Evolutionary conservation across 2,329 filamentous ascomycete genomes (phyloP).

Genomic region (Sporothrix variecibatus): DNA sequence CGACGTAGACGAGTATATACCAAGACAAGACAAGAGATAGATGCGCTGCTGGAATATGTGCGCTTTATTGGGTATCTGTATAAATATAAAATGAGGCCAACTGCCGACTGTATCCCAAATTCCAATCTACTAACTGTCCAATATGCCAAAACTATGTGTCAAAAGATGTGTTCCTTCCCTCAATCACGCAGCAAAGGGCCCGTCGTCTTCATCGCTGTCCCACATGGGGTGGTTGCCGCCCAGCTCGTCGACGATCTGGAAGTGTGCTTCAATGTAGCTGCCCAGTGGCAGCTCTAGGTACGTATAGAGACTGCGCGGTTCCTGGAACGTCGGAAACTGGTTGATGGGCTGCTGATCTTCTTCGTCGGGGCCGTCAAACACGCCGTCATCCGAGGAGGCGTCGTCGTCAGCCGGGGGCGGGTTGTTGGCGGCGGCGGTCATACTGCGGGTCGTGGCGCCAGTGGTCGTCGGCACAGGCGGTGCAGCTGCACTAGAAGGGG

Average conservation of each 20-base stretch:
- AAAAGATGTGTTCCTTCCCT: neutral
- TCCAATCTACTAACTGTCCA: neutral
- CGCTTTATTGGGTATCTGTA: slow-evolving; percentile 8
- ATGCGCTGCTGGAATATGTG: neutral
- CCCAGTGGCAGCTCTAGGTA: slow-evolving; percentile 4
- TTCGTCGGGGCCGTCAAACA: slow-evolving; percentile 27
- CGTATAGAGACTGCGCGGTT: neutral
- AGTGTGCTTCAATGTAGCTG: neutral
- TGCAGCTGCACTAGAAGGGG: too few relatives aligned
- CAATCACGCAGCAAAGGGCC: neutral
- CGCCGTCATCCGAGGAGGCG: slow-evolving; percentile 27
- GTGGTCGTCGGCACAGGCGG: neutral
- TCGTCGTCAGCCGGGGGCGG: neutral
- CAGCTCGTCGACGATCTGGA: slow-evolving; percentile 2
- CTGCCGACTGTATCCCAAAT: neutral
- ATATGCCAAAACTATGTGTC: neutral
- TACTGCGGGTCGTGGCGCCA: neutral
- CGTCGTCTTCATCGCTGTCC: slow-evolving; percentile 32
- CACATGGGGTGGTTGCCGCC: neutral
- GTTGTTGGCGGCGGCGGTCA: neutral
- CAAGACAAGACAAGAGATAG: neutral
- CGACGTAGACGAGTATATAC: too few relatives aligned
- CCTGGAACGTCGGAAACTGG: neutral
- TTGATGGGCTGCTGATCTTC: slow-evolving; percentile 26
- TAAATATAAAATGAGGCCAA: neutral